Evolutionary conservation across 2,329 filamentous ascomycete species (phyloP).

Genomic region (Alternaria sp.): DNA sequence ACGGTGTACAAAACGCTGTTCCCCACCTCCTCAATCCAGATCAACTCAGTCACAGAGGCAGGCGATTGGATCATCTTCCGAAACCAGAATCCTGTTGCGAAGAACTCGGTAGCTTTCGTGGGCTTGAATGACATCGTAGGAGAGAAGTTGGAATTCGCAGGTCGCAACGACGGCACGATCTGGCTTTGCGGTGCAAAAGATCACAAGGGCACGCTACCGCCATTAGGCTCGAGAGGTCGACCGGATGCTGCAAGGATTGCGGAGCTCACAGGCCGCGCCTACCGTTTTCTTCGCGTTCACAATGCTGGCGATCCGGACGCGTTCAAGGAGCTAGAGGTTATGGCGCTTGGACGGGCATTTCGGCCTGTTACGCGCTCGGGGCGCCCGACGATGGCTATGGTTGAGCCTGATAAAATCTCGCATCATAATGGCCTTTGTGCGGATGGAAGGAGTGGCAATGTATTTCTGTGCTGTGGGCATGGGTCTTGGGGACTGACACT

Average conservation of each 20-base stretch:
- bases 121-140: neutral
- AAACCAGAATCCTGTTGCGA: neutral
- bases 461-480: neutral
- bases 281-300: neutral
- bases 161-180: neutral
- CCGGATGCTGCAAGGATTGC: neutral
- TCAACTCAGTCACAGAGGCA: neutral
- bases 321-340: neutral
- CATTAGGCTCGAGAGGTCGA: neutral
- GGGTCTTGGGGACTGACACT: neutral
- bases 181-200: neutral
- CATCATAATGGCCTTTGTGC: rapidly evolving
- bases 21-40: neutral
- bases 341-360: neutral
- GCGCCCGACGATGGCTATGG: neutral
- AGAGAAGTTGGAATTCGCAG: neutral
- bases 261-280: neutral
- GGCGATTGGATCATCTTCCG: neutral
- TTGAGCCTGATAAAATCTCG: neutral
- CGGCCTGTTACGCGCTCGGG: neutral
- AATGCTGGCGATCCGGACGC: neutral
- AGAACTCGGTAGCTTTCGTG: neutral
- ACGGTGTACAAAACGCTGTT: neutral
- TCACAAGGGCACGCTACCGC: neutral
- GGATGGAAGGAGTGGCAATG: neutral